Percentiles rank a stretch among this genome's conserved stretches.
phyloP scores from a whole-genome alignment of 495 filamentous ascomycete species.

The Lepidopterella palustris region DNA sequence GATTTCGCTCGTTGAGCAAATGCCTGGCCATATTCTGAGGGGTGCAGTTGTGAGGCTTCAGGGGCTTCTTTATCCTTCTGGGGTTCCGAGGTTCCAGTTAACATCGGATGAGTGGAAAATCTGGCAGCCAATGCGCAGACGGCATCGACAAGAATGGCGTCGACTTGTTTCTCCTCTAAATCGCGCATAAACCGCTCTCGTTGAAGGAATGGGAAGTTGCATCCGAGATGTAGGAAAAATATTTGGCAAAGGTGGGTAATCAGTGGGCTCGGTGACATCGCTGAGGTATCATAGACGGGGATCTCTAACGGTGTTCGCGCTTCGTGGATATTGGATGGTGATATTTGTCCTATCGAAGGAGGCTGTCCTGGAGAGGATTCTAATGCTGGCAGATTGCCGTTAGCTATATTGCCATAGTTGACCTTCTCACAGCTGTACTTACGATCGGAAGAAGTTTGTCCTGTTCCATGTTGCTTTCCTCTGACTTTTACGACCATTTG shows the following conservation, averaged over 20 bases:
- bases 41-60: conserved; percentile 36
- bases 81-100: conserved; percentile 43
- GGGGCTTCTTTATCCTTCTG: conserved; percentile 40
- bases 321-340: conserved; percentile 34
- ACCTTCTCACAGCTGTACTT: neutral
- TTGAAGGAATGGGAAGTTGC: conserved; percentile 74
- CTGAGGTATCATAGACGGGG: conserved; percentile 71
- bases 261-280: conserved; percentile 58
- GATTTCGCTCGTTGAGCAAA: conserved; percentile 54
- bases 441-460: conserved; percentile 43
- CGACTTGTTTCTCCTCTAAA: conserved; percentile 69
- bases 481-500: conserved; percentile 80
- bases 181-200: conserved; percentile 60
- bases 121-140: conserved; percentile 73
- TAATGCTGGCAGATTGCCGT: conserved; percentile 9
- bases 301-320: conserved; percentile 56
- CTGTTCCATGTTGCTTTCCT: conserved; percentile 45
- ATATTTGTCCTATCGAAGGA: conserved; percentile 43
- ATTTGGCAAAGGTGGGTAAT: conserved; percentile 68
- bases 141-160: conserved; percentile 79
- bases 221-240: conserved; percentile 72
- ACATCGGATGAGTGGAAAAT: conserved; percentile 64
- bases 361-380: conserved; percentile 25
- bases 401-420: conserved; percentile 1
- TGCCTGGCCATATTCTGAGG: conserved; percentile 53